A percentile compares a stretch with the other conserved stretches of the same genome.
These are phyloP conservation scores for Xanthoceras sorbifolium DNA, from an alignment of 345 rosid species.

Conservation along the genomic window DNA sequence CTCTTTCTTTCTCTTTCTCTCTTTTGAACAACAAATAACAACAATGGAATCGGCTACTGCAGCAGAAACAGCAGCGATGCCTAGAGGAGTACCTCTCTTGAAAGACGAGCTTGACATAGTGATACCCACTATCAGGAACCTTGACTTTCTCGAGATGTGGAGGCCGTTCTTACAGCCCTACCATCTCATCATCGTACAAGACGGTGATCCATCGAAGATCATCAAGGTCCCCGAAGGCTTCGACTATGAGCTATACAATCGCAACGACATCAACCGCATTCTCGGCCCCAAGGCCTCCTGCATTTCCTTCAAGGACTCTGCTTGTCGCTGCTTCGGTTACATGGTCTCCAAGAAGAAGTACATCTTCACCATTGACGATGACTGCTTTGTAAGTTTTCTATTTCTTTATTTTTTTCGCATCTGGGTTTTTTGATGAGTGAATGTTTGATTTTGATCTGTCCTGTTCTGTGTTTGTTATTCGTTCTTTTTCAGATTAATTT, in stretches of 20 bases:
- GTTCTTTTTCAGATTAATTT: not conserved
- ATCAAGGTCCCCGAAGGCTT: conserved; percentile 86
- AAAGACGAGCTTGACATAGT: conserved; percentile 93
- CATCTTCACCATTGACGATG: conserved; percentile 94
- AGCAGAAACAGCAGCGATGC: conserved; percentile 37
- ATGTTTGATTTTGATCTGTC: conserved; percentile 18
- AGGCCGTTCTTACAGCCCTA: conserved; percentile 94
- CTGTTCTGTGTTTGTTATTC: not conserved
- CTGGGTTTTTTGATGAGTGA: conserved; percentile 6
- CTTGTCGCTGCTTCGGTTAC: conserved; percentile 96
- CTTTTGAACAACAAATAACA: not conserved
- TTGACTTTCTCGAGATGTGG: conserved; percentile 98
- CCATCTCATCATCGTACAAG: conserved; percentile 94
- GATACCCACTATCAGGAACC: conserved; percentile 89
- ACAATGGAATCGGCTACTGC: conserved; percentile 62
- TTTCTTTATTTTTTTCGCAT: conserved; percentile 6
- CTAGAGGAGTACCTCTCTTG: conserved; percentile 40
- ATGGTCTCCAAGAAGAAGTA: conserved; percentile 99
- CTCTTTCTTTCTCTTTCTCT: not conserved
- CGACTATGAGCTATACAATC: conserved; percentile 89
- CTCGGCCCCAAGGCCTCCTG: conserved; percentile 95
- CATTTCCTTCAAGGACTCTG: conserved; percentile 95
- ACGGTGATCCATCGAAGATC: conserved; percentile 87
- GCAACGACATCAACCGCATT: conserved; percentile 84
- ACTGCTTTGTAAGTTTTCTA: conserved; percentile 77